Conservation (phyloP, 2,329 filamentous ascomycete species). For the Calonectria naviculata region DNA sequence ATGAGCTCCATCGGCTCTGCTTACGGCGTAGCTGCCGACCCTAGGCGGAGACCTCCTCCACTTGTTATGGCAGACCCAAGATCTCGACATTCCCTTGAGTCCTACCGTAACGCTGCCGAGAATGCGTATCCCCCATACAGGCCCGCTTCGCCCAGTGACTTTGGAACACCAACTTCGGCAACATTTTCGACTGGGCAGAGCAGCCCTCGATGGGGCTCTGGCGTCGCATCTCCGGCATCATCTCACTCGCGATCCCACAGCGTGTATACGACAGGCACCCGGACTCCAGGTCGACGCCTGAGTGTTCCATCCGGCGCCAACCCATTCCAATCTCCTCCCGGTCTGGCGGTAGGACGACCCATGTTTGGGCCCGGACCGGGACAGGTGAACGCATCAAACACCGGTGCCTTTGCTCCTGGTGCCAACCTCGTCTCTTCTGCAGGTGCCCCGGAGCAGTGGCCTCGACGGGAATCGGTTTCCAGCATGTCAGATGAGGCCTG, state of each 20-base stretch:
- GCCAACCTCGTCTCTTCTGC: conserved; percentile 74
- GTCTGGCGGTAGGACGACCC: conserved; percentile 65
- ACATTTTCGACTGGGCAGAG: conserved; percentile 82
- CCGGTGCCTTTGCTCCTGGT: conserved; percentile 63
- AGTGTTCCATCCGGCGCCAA: conserved; percentile 84
- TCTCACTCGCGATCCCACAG: conserved; percentile 76
- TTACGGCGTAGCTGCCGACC: conserved; percentile 73
- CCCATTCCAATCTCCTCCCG: conserved; percentile 77
- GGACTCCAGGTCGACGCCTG: conserved; percentile 78
- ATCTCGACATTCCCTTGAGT: conserved; percentile 74
- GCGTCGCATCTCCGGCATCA: conserved; percentile 78
- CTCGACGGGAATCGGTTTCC: conserved; percentile 72
- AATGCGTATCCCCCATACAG: conserved; percentile 70
- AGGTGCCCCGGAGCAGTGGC: conserved; percentile 70
- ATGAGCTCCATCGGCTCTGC: conserved; percentile 75
- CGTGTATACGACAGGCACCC: conserved; percentile 73
- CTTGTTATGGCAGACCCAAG: conserved; percentile 85
- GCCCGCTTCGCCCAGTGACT: conserved; percentile 76
- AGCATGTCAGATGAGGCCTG: conserved; percentile 78
- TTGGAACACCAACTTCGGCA: conserved; percentile 85
- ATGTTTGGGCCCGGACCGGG: conserved; percentile 62
- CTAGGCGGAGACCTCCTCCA: conserved; percentile 80
- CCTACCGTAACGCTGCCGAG: conserved; percentile 73
- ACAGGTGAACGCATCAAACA: conserved; percentile 60
- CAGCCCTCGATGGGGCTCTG: conserved; percentile 80